Evolutionary conservation across 768 basidiomycete species (phyloP), one percentile per base, ranked within the genome.

Genomic region (Lactarius vividus): DNA sequence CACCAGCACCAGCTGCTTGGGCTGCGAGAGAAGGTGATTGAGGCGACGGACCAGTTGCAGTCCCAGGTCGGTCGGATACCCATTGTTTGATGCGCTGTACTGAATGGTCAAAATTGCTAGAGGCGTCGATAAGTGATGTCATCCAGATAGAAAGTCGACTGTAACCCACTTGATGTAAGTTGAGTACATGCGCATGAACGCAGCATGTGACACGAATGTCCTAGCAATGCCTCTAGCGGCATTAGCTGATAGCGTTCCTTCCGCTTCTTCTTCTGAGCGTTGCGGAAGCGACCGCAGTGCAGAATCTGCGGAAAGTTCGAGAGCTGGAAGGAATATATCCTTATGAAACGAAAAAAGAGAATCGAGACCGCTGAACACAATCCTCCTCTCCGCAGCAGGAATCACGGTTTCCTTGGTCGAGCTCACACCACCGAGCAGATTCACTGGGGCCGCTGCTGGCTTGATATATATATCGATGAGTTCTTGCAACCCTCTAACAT

Each of bases 131-230:
- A 46, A 75, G 70, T 63, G 62, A 49, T n/a, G 13, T 53, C 37
- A 42, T 53, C 49, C 66, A 40, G 61, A 18, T 33, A 54, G 49
- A 57, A 64, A 40, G 46, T 61, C 53, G 58, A 57, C 64, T 10
- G 66, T 42, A 68, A 77, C 89, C 74, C 75, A 94, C 93, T 98
- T 98, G 82, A 96, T 96, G 75, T 98, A 99, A 53, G 90, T 91
- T 37, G 94, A 95, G 75, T 99, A 99, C 91, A 98, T 98, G 79
- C 83, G 92, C 92, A 99, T 94, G 80, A 98, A 98, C 4, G 96
- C 94, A 35, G 94, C 92, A 76, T 99, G 95, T 61, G 89, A 91
- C 62, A 93, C 79, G 77, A 98, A 99, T 56, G 92, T 94, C 64
- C 88, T 84, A 8, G 92, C 96, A 42, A 99, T 89, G 16, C 85